Conservation (phyloP, 257 asterid species). For the Striga asiatica region DNA sequence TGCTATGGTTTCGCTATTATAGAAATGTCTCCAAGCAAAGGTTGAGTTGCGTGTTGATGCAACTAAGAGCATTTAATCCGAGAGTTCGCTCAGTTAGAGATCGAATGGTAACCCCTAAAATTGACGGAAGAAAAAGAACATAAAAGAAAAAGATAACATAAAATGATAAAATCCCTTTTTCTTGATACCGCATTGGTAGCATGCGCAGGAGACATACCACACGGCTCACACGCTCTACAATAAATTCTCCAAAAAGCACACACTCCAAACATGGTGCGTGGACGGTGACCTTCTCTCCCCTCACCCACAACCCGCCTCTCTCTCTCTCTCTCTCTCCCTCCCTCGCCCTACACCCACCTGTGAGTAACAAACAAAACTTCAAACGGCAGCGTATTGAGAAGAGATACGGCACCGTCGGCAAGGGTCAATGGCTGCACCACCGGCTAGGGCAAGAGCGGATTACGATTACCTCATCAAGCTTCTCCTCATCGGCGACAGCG, state of each 20-base stretch:
- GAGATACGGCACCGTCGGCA: constrained; percentile 22
- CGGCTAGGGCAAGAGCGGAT: constrained; percentile 61
- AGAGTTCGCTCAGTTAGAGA: no score
- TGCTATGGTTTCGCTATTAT: no score
- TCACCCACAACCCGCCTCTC: neutral
- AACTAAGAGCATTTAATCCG: no score
- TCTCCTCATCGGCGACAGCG: constrained; percentile 65
- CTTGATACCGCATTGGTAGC: constrained; percentile 15
- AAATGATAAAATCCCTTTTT: neutral
- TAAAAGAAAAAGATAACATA: neutral
- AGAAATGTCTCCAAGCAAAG: no score
- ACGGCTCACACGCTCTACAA: constrained; percentile 16
- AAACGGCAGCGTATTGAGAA: constrained; percentile 16
- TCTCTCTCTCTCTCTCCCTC: neutral
- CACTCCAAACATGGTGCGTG: neutral
- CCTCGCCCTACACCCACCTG: constrained; percentile 2
- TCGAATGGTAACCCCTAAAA: neutral
- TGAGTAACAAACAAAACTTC: constrained; percentile 4
- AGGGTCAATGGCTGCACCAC: constrained; percentile 50
- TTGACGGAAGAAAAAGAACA: no score
- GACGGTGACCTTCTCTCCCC: constrained; percentile 12
- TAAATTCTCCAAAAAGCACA: constrained; percentile 3
- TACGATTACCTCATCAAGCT: constrained; percentile 56
- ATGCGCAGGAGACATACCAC: constrained; percentile 21
- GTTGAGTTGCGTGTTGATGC: no score